Conservation (phyloP, 73 alveolate genomes). For the Diophrys appendiculata region DNA sequence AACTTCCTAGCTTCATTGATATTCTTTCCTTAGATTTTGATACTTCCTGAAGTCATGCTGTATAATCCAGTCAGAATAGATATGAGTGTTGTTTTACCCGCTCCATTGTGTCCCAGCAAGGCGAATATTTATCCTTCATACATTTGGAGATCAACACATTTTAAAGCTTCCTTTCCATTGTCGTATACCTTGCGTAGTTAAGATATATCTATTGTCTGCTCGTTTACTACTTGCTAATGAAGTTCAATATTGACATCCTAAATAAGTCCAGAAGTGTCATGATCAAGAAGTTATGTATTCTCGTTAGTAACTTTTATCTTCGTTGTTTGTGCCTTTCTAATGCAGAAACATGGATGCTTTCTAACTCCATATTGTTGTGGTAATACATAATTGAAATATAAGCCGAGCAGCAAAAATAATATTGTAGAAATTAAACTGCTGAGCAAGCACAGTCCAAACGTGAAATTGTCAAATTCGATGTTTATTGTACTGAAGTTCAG, state of each 20-base stretch:
- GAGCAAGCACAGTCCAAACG: neutral
- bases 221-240: constrained; percentile 26
- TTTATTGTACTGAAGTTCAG: no score
- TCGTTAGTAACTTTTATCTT: constrained; percentile 21
- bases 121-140: constrained; percentile 95
- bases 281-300: constrained; percentile 22
- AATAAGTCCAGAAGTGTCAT: constrained; percentile 8
- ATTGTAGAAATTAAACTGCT: constrained; percentile 6
- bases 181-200: constrained; percentile 65
- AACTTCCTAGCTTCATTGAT: constrained; percentile 76
- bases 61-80: constrained; percentile 82
- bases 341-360: constrained; percentile 75
- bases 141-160: constrained; percentile 82
- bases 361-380: constrained; percentile 86
- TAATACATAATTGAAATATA: constrained; percentile 59
- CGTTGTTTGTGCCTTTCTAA: constrained; percentile 41
- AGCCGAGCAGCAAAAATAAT: constrained; percentile 61
- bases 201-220: constrained; percentile 66
- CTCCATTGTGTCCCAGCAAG: constrained; percentile 98
- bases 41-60: constrained; percentile 87
- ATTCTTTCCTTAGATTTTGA: constrained; percentile 63
- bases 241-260: constrained; percentile 46
- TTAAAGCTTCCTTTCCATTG: constrained; percentile 85
- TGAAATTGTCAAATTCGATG: neutral
- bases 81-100: constrained; percentile 98